Evolutionary conservation across 139 green algal genomes (phyloP).

Genomic region (Asterochloris erici): DNA sequence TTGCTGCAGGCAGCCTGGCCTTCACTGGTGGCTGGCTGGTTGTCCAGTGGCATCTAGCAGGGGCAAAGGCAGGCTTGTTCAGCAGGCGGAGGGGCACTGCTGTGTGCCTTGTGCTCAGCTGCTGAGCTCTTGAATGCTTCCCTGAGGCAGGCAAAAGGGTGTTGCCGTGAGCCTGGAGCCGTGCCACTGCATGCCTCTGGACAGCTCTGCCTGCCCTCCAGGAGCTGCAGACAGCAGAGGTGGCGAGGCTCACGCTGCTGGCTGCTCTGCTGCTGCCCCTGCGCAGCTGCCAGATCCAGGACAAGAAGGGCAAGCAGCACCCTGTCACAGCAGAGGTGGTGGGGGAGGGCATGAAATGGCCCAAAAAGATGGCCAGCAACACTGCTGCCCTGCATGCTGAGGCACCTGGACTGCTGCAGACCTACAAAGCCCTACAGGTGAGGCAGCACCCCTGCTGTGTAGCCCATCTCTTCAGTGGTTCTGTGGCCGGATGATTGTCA

Average conservation of each 20-base stretch:
- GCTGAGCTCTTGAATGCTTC: too few relatives aligned
- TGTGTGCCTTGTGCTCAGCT: too few relatives aligned
- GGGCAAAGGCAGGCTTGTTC: too few relatives aligned
- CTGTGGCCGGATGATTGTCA: too few relatives aligned
- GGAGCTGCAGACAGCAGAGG: conserved; percentile 31
- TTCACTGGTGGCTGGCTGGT: too few relatives aligned
- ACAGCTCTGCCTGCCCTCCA: background rate
- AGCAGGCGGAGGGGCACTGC: too few relatives aligned
- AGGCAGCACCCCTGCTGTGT: background rate
- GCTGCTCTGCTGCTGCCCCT: conserved; percentile 77
- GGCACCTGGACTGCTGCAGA: conserved; percentile 35
- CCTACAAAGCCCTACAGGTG: conserved; percentile 29
- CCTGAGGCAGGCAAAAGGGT: too few relatives aligned
- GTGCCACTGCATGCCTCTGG: too few relatives aligned
- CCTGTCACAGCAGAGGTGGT: conserved; percentile 40
- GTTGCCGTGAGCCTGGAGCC: too few relatives aligned
- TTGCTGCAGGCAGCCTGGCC: too few relatives aligned
- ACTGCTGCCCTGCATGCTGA: conserved; percentile 45
- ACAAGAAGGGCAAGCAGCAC: conserved; percentile 39
- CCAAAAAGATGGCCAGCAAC: conserved; percentile 51
- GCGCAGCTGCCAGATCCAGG: conserved; percentile 22
- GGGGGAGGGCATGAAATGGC: conserved; percentile 72
- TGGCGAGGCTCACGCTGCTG: conserved; percentile 59
- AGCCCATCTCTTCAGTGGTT: background rate
- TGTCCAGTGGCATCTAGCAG: too few relatives aligned